Base-by-base conservation (phyloP, 176 grass and related monocot species). In the Aegilops tauschii region DNA sequence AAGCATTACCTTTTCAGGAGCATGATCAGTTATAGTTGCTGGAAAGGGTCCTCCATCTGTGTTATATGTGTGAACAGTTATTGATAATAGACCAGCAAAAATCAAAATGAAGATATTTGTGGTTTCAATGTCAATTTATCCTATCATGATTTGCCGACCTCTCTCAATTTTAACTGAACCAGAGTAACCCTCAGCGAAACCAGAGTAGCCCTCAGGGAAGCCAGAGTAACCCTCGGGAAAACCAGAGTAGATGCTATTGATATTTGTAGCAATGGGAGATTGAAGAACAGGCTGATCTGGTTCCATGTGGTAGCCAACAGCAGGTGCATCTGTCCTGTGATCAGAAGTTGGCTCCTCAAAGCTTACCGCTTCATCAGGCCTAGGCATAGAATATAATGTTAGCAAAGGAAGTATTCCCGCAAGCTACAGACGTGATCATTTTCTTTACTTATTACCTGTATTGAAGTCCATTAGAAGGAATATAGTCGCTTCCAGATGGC, bases 391-490 rank as follows among this genome's bases (percentile, higher is more conserved):
- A 86, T 27, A 78, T 11, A 40, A 77, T 69, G 49, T 85, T 75
- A 86, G 34, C 54, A 69, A 27, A 81, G 27, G 12, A 30, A 76
- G 67, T 42, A 81, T 32, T 65, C 50, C 44, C 66, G 7, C 36
- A 62, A 62, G 18, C 32, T 69, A 69, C 16, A 86, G 68, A 86
- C 14, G 23, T 40, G 35, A 29, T 44, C 9, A 6, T 23, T 59
- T 61, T 61, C 12, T 39, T 47, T 66, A 65, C 78, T 45, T 29
- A 11, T 80, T 87, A 94, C 92, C 90, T 92, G 77, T 78, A 59
- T 40, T 89, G 81, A 85, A 76, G 84, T 79, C 78, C 84, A 85
- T 84, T 80, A 62, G 84, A 86, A 78, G 82, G 50, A 84, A 91
- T 83, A 59, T 21, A 86, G 29, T 88, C 76, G 80, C 77, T 89